A percentile compares a stretch with the other conserved stretches of the same genome.
phyloP scores from a whole-genome alignment of 768 basidiomycete genomes.

The Leccinum obscurum region DNA sequence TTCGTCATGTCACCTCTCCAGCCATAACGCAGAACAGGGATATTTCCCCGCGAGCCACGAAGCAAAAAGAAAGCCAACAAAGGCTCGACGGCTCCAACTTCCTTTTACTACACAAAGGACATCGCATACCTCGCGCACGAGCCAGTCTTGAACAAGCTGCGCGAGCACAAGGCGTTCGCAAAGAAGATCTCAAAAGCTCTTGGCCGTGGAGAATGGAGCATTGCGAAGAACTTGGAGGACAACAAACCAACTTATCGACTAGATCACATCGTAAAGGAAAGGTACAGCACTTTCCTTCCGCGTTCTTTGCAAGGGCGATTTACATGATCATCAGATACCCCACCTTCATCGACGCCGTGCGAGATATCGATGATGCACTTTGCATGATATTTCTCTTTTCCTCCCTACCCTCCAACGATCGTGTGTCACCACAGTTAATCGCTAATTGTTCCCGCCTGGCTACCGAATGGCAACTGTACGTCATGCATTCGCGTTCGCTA shows the following conservation, averaged over 20 bases:
- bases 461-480: conserved; percentile 95
- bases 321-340: conserved; percentile 68
- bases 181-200: conserved; percentile 94
- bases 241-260: conserved; percentile 88
- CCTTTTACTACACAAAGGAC: conserved; percentile 98
- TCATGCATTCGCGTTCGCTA: conserved; percentile 83
- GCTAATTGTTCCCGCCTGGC: conserved; percentile 89
- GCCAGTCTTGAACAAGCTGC: conserved; percentile 86
- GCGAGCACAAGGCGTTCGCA: conserved; percentile 98
- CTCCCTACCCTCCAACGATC: conserved; percentile 81
- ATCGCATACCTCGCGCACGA: conserved; percentile 97
- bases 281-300: conserved; percentile 47
- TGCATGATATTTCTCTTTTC: conserved; percentile 95
- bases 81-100: conserved; percentile 93
- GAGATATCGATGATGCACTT: conserved; percentile 96
- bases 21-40: conserved; percentile 53
- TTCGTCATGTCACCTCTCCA: conserved; percentile 2
- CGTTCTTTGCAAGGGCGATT: conserved; percentile 1
- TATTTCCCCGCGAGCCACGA: conserved; percentile 95
- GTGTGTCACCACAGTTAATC: conserved; percentile 78
- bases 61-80: conserved; percentile 94
- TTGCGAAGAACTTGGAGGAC: conserved; percentile 91
- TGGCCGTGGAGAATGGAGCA: conserved; percentile 92
- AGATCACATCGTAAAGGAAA: conserved; percentile 97
- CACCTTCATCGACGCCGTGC: conserved; percentile 91